These are phyloP conservation scores for Didymella glomerata DNA, from an alignment of 2,329 filamentous ascomycete genomes.

Conservation along the genomic window DNA sequence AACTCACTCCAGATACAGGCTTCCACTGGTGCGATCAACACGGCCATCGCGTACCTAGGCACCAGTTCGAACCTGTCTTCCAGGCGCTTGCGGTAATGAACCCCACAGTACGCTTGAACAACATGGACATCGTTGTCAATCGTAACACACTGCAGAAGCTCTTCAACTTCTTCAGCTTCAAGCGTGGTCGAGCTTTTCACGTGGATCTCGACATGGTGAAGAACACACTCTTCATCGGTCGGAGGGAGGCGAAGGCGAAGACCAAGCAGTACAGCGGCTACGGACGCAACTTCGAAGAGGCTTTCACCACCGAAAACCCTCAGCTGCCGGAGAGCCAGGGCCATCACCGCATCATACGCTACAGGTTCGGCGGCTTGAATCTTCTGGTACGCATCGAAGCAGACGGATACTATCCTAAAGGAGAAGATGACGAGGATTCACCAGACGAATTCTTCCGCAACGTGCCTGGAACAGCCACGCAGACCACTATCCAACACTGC, in stretches of 20 bases:
- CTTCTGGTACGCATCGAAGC: not conserved
- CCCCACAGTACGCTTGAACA: not conserved
- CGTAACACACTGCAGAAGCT: not conserved
- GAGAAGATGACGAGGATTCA: not conserved
- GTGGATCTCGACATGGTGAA: not conserved
- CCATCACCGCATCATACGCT: not conserved
- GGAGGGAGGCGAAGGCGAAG: not conserved
- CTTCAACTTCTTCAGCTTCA: not conserved
- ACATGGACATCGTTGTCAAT: not conserved
- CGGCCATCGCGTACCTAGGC: not conserved
- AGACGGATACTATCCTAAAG: not conserved
- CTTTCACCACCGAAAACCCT: not conserved
- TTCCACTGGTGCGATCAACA: slow-evolving; percentile 12
- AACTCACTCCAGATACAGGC: slow-evolving; percentile 4
- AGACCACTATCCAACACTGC: not conserved
- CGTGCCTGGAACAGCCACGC: not conserved
- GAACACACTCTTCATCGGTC: not conserved
- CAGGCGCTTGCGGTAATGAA: slow-evolving; percentile 22
- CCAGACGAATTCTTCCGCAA: not conserved
- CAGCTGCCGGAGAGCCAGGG: not conserved
- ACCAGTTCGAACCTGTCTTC: slow-evolving; percentile 21
- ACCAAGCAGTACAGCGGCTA: not conserved
- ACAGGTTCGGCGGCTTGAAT: not conserved
- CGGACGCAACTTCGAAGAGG: not conserved
- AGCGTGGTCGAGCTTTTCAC: slow-evolving; percentile 1